Percentiles rank a stretch among this genome's conserved stretches.
Conservation (phyloP, 2,329 filamentous ascomycete genomes). For the Tolypocladium tundrense region DNA sequence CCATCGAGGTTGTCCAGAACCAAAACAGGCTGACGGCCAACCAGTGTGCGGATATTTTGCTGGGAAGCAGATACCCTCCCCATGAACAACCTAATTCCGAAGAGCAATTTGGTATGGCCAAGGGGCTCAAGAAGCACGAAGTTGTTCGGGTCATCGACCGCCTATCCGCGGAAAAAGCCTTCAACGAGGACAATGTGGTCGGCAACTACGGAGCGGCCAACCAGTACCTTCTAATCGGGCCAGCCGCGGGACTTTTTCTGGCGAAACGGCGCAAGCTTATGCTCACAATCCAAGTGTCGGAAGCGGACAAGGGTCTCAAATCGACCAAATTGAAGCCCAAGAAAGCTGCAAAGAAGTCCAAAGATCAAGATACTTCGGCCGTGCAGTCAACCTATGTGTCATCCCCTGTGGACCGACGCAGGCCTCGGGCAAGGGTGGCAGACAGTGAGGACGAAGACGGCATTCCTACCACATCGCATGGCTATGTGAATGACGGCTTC, state of each 20-base stretch:
- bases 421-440: constrained; percentile 12
- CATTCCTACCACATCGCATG: constrained; percentile 31
- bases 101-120: constrained; percentile 57
- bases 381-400: constrained; percentile 38
- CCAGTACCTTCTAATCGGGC: constrained; percentile 54
- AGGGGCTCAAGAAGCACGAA: constrained; percentile 61
- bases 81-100: constrained; percentile 43
- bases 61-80: constrained; percentile 56
- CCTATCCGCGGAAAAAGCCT: constrained; percentile 61
- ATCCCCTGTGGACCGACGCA: constrained; percentile 34
- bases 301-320: constrained; percentile 18
- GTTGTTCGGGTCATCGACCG: constrained; percentile 76
- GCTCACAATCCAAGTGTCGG: constrained; percentile 29
- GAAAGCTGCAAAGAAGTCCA: constrained; percentile 23
- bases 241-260: constrained; percentile 31
- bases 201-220: constrained; percentile 53
- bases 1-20: constrained; percentile 57
- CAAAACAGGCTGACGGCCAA: constrained; percentile 57
- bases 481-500: constrained; percentile 40
- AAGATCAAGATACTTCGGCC: constrained; percentile 27
- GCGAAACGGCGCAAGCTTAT: constrained; percentile 33
- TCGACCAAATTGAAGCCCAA: constrained; percentile 19
- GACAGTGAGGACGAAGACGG: constrained; percentile 25
- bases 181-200: constrained; percentile 56
- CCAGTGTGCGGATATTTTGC: constrained; percentile 76